A percentile compares a stretch with the other conserved stretches of the same genome.
phyloP scores from a whole-genome alignment of 2,329 filamentous ascomycete species.

The Venturia carpophila region DNA sequence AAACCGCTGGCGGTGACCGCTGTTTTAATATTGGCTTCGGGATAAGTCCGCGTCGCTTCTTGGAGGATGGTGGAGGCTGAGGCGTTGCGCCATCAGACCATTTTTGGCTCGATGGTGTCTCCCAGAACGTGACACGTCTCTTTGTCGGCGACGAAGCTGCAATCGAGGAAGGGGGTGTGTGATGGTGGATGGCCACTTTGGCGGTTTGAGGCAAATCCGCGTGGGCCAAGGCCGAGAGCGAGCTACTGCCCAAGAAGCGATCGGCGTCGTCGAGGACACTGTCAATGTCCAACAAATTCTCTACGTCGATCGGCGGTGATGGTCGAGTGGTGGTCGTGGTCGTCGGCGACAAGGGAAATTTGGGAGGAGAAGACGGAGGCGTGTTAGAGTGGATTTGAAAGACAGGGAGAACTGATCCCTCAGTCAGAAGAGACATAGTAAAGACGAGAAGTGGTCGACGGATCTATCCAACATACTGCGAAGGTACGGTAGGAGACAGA shows the following conservation, averaged over 20 bases:
- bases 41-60: not conserved
- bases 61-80: not conserved
- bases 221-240: constrained; percentile 30
- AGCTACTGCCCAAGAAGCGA: constrained; percentile 37
- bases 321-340: not conserved
- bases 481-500: not conserved
- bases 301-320: constrained; percentile 10
- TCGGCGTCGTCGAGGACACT: constrained; percentile 33
- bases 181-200: constrained; percentile 27
- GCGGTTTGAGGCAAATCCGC: constrained; percentile 22
- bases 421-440: not conserved
- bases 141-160: constrained; percentile 6
- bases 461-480: not conserved
- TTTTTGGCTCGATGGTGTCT: not conserved
- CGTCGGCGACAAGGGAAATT: not conserved
- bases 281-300: not conserved
- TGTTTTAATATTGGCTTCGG: constrained; percentile 1
- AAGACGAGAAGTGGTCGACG: not conserved
- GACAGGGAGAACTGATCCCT: not conserved
- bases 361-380: constrained; percentile 7
- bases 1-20: not conserved
- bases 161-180: constrained; percentile 35
- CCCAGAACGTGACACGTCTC: constrained; percentile 5
- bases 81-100: constrained; percentile 3
- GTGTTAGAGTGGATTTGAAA: not conserved